Percentiles rank a stretch among this genome's conserved stretches.
Conservation (phyloP, 192 early-diverging fungal genomes). For the Gonapodya sp. region DNA sequence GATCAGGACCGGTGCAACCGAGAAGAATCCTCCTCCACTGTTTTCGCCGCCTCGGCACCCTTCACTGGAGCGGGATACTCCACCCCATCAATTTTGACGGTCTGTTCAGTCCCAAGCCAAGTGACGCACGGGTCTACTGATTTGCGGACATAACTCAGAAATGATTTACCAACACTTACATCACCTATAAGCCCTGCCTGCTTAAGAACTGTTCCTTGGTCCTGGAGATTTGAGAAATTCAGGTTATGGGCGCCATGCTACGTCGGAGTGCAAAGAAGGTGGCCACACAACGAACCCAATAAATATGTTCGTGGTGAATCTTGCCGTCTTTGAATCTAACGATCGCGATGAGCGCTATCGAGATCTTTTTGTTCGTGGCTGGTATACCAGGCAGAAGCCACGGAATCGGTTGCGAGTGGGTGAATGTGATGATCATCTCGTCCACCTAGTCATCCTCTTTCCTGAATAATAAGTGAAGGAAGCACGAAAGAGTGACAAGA, state of each 20-base stretch:
- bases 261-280: too few relatives aligned
- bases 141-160: neutral
- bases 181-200: neutral
- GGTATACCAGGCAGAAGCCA: conserved; percentile 2
- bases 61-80: conserved; percentile 4
- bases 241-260: too few relatives aligned
- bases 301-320: conserved; percentile 10
- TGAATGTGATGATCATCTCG: conserved; percentile 5
- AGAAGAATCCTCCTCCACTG: neutral
- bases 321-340: conserved; percentile 5
- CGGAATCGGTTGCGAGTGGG: neutral
- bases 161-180: too few relatives aligned
- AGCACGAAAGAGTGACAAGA: neutral
- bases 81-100: neutral
- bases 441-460: neutral
- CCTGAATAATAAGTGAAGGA: neutral
- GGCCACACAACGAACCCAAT: neutral
- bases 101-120: too few relatives aligned
- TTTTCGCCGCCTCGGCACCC: neutral
- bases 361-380: conserved; percentile 6
- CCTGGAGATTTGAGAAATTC: too few relatives aligned
- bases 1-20: too few relatives aligned
- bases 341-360: neutral
- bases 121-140: neutral
- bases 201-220: conserved; percentile 9